Conservation (phyloP, 306 rosid genomes). For the Pueraria montana region DNA sequence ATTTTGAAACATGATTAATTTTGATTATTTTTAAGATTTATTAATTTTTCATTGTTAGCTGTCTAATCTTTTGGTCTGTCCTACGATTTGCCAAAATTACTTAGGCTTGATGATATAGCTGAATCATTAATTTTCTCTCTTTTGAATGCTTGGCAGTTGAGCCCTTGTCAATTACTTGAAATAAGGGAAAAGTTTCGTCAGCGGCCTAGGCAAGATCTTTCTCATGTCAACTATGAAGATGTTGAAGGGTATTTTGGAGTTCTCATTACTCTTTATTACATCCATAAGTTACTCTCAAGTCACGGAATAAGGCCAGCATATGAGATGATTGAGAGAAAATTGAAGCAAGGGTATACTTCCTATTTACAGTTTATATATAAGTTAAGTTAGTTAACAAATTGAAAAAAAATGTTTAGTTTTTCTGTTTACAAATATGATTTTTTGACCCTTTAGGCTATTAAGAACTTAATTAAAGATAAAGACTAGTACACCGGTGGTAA, state of each 20-base stretch:
- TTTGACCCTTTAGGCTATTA: not conserved
- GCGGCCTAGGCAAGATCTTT: slow-evolving; percentile 63
- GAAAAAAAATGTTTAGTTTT: slow-evolving; percentile 23
- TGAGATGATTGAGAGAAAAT: slow-evolving; percentile 94
- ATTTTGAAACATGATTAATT: slow-evolving; percentile 26
- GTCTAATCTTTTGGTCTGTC: slow-evolving; percentile 28
- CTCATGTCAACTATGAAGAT: slow-evolving; percentile 65
- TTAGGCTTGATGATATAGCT: slow-evolving; percentile 24
- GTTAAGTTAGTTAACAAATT: slow-evolving; percentile 8
- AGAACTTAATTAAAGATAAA: slow-evolving; percentile 21
- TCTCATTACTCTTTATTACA: slow-evolving; percentile 85
- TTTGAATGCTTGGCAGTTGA: slow-evolving; percentile 70
- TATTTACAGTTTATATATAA: slow-evolving; percentile 27
- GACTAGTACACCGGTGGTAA: not conserved
- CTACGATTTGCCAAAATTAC: slow-evolving; percentile 32
- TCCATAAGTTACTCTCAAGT: slow-evolving; percentile 88
- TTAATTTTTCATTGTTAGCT: slow-evolving; percentile 28
- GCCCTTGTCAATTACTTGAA: slow-evolving; percentile 85
- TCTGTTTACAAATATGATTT: slow-evolving; percentile 4
- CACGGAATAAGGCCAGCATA: slow-evolving; percentile 94
- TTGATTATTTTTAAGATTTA: slow-evolving; percentile 25
- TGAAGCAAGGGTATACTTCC: slow-evolving; percentile 78
- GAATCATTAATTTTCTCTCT: slow-evolving; percentile 40
- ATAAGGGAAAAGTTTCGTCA: slow-evolving; percentile 88
- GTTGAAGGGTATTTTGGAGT: slow-evolving; percentile 94